These are phyloP conservation scores for Lathyrus oleraceus DNA, from an alignment of 306 rosid genomes.

Conservation along the genomic window DNA sequence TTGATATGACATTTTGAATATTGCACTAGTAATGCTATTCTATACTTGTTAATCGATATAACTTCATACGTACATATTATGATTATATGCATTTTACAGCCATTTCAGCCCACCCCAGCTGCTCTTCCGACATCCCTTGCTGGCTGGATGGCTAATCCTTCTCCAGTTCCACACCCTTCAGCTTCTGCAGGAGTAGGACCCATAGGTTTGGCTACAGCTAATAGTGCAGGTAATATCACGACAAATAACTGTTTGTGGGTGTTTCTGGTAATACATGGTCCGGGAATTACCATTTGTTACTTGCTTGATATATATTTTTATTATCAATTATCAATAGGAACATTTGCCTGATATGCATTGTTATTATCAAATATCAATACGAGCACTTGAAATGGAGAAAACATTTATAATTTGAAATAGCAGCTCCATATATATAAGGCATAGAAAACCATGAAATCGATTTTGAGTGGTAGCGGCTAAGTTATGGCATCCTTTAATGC, in stretches of 20 bases:
- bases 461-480: slow-evolving; percentile 1
- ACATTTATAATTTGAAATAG: slow-evolving; percentile 22
- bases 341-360: slow-evolving; percentile 15
- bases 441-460: slow-evolving; percentile 22
- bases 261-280: slow-evolving; percentile 4
- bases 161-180: slow-evolving; percentile 91
- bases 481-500: slow-evolving; percentile 11
- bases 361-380: slow-evolving; percentile 3
- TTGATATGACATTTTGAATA: not conserved
- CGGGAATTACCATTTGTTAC: slow-evolving; percentile 13
- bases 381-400: slow-evolving; percentile 24
- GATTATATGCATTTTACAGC: slow-evolving; percentile 56
- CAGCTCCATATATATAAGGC: not conserved
- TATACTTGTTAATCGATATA: slow-evolving; percentile 28
- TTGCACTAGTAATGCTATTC: slow-evolving; percentile 2
- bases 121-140: slow-evolving; percentile 91
- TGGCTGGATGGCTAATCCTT: slow-evolving; percentile 97
- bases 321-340: slow-evolving; percentile 8
- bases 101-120: slow-evolving; percentile 89
- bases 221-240: slow-evolving; percentile 66
- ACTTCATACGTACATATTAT: slow-evolving; percentile 36
- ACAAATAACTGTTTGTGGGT: not conserved
- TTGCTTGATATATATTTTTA: slow-evolving; percentile 11
- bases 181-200: slow-evolving; percentile 96
- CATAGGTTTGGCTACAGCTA: slow-evolving; percentile 70